A percentile compares a stretch with the other conserved stretches of the same genome.
Evolutionary conservation across 2,329 filamentous ascomycete species (phyloP).

Genomic region (Aspergillus carbonarius): DNA sequence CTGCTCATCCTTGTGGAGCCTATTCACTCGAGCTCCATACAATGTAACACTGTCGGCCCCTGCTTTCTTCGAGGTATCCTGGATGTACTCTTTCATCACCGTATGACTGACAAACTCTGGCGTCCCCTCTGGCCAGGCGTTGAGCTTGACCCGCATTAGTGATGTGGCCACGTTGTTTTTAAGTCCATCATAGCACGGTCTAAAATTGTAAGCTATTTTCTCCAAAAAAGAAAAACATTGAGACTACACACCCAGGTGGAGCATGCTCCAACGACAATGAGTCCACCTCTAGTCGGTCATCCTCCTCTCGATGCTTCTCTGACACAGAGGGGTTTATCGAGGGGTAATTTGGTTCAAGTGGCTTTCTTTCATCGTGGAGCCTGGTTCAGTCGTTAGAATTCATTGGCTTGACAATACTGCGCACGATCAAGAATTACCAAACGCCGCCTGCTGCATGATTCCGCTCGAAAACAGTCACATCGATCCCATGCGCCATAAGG

Average conservation of each 20-base stretch:
- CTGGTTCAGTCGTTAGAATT: conserved; percentile 26
- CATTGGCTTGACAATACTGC: not conserved
- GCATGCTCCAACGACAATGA: conserved; percentile 40
- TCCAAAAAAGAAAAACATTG: too few relatives aligned
- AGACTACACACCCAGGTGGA: conserved; percentile 48
- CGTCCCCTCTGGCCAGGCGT: conserved; percentile 60
- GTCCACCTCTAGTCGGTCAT: conserved; percentile 1
- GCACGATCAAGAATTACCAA: conserved; percentile 44
- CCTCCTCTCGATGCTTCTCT: conserved; percentile 3
- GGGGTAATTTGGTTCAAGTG: conserved; percentile 49
- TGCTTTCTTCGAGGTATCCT: conserved; percentile 54
- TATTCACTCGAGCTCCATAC: conserved; percentile 62
- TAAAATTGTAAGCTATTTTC: conserved; percentile 21
- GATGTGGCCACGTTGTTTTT: conserved; percentile 56
- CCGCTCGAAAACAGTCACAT: conserved; percentile 57
- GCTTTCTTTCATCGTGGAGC: conserved; percentile 52
- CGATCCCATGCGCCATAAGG: conserved; percentile 45
- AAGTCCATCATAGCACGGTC: conserved; percentile 54
- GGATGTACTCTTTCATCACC: conserved; percentile 60
- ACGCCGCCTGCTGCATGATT: conserved; percentile 54
- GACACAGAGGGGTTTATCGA: conserved; percentile 17
- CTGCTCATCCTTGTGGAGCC: conserved; percentile 46
- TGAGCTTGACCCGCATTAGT: conserved; percentile 51
- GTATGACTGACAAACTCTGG: conserved; percentile 59
- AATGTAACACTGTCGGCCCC: conserved; percentile 52